A percentile compares a stretch with the other conserved stretches of the same genome.
phyloP scores from a whole-genome alignment of 1,139 yeast genomes.

The Scheffersomyces illinoinensis region DNA sequence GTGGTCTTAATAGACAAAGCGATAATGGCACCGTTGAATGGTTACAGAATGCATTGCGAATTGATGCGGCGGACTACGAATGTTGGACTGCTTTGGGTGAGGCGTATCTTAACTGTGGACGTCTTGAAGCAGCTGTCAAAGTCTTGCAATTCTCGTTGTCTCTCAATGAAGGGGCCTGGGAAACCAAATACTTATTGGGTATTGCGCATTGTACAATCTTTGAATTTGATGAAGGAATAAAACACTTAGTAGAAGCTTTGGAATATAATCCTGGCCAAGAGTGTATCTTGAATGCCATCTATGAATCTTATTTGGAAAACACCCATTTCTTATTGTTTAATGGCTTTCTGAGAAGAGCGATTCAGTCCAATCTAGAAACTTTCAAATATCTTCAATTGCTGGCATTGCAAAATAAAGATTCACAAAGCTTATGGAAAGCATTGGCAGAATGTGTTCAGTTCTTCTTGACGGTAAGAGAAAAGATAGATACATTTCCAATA shows the following conservation, averaged over 20 bases:
- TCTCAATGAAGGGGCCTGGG: constrained; percentile 49
- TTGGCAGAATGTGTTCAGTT: constrained; percentile 52
- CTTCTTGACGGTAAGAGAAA: constrained; percentile 44
- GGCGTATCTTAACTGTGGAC: constrained; percentile 82
- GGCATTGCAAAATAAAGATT: constrained; percentile 29
- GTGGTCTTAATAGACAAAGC: constrained; percentile 69
- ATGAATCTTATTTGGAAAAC: constrained; percentile 57
- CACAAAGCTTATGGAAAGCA: constrained; percentile 57
- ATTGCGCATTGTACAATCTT: constrained; percentile 51
- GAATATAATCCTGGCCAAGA: constrained; percentile 48
- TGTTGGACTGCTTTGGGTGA: constrained; percentile 97
- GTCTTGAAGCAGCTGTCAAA: constrained; percentile 81
- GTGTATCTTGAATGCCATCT: constrained; percentile 57
- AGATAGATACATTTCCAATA: constrained; percentile 43
- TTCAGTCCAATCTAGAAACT: constrained; percentile 44
- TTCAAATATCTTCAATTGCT: constrained; percentile 50
- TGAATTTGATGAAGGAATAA: constrained; percentile 38
- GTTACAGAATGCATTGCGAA: constrained; percentile 82
- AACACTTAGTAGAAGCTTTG: constrained; percentile 39
- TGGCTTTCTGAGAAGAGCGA: constrained; percentile 67
- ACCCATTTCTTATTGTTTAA: constrained; percentile 52
- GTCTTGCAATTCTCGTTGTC: constrained; percentile 70
- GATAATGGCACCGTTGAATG: constrained; percentile 82
- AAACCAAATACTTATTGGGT: constrained; percentile 68
- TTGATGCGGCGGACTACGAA: constrained; percentile 63